These are phyloP conservation scores for Piper betle DNA, from an alignment of 164 flowering plant genomes.

Conservation along the genomic window DNA sequence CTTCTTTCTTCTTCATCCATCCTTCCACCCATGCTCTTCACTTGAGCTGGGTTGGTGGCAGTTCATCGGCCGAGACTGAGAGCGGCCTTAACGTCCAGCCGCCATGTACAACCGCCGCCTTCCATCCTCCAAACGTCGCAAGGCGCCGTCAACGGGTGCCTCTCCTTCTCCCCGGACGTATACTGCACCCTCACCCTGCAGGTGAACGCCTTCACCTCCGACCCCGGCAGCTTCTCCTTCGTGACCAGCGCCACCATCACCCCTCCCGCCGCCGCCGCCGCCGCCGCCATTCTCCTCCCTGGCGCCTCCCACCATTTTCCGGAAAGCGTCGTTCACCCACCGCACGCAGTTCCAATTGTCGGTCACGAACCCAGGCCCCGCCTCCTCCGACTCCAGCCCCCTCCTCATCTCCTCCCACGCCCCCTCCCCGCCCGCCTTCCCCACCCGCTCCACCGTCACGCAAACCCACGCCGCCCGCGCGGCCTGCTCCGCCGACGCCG, in stretches of 20 bases:
- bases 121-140: conserved; percentile 74
- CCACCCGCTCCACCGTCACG: conserved; percentile 52
- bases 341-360: conserved; percentile 43
- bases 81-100: conserved; percentile 73
- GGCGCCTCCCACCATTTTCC: conserved; percentile 25
- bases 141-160: conserved; percentile 36
- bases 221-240: conserved; percentile 22
- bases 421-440: conserved; percentile 12
- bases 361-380: conserved; percentile 75
- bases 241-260: conserved; percentile 37
- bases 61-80: conserved; percentile 51
- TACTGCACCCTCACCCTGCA: conserved; percentile 65
- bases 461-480: conserved; percentile 32
- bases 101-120: conserved; percentile 83
- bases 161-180: conserved; percentile 23
- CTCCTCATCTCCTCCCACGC: conserved; percentile 34
- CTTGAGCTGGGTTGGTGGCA: no score
- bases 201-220: conserved; percentile 28
- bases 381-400: conserved; percentile 41
- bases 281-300: background rate
- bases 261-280: conserved; percentile 4
- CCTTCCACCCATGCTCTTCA: no score
- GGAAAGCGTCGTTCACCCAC: conserved; percentile 61
- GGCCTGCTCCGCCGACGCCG: conserved; percentile 14
- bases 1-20: no score